Evolutionary conservation across 2,329 filamentous ascomycete genomes (phyloP).

Genomic region (Pleoardoris graminearum): DNA sequence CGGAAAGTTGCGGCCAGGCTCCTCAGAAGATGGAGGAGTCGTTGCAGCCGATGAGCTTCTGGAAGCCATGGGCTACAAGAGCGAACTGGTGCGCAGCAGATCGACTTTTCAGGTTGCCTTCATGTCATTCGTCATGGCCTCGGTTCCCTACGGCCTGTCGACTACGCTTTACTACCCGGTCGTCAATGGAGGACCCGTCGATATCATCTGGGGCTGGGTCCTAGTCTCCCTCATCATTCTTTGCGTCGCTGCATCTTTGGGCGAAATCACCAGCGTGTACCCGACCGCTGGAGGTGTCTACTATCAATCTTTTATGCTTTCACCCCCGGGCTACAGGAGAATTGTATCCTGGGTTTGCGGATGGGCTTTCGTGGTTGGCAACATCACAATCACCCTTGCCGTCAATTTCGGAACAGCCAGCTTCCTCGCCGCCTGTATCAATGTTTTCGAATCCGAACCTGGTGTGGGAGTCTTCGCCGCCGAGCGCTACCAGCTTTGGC

Average conservation of each 20-base stretch:
- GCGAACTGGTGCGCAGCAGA: slow-evolving; percentile 65
- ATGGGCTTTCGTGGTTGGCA: slow-evolving; percentile 77
- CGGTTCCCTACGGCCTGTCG: slow-evolving; percentile 73
- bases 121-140: slow-evolving; percentile 76
- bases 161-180: slow-evolving; percentile 72
- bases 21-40: slow-evolving; percentile 25
- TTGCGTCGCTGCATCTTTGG: slow-evolving; percentile 68
- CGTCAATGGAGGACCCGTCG: slow-evolving; percentile 66
- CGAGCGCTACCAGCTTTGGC: slow-evolving; percentile 51
- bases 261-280: slow-evolving; percentile 75
- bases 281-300: slow-evolving; percentile 79
- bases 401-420: slow-evolving; percentile 73
- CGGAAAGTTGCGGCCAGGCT: slow-evolving; percentile 18
- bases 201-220: slow-evolving; percentile 75
- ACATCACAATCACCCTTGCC: slow-evolving; percentile 81
- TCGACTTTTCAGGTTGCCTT: slow-evolving; percentile 72
- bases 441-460: slow-evolving; percentile 55
- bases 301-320: slow-evolving; percentile 77
- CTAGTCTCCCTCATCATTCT: slow-evolving; percentile 69
- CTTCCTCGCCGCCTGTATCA: slow-evolving; percentile 59
- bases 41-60: slow-evolving; percentile 64
- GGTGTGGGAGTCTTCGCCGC: slow-evolving; percentile 53
- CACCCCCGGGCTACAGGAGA: slow-evolving; percentile 62
- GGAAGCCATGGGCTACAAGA: slow-evolving; percentile 67
- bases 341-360: slow-evolving; percentile 72